Evolutionary conservation across 1,284 basidiomycete genomes (phyloP).

Genomic region (Ganoderma sinense): DNA sequence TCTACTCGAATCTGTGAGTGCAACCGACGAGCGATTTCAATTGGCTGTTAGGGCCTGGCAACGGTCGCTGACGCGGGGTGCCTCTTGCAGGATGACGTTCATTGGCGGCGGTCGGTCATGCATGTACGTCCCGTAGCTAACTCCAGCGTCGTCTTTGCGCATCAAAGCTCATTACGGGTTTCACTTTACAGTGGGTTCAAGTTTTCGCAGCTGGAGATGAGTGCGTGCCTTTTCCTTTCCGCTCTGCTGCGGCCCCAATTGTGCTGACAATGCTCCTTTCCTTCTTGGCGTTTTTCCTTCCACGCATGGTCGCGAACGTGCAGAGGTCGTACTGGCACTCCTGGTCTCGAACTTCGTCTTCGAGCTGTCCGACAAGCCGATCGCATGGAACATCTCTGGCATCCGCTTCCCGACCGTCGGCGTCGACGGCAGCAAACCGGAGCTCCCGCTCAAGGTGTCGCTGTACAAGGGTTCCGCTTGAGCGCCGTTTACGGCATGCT

Average conservation of each 20-base stretch:
- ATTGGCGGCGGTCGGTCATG: constrained; percentile 40
- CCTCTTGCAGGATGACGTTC: constrained; percentile 39
- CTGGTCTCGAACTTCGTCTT: constrained; percentile 25
- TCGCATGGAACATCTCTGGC: constrained; percentile 32
- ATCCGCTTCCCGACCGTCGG: constrained; percentile 33
- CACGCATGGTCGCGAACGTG: not conserved
- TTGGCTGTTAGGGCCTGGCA: not conserved
- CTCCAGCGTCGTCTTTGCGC: not conserved
- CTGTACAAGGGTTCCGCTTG: constrained; percentile 9
- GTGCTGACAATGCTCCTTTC: not conserved
- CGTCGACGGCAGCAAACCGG: constrained; percentile 25
- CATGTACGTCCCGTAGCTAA: constrained; percentile 35
- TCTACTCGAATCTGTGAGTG: constrained; percentile 39
- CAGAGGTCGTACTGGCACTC: constrained; percentile 28
- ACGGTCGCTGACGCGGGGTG: not conserved
- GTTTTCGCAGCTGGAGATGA: constrained; percentile 42
- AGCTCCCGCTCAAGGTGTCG: constrained; percentile 30
- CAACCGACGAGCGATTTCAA: not conserved
- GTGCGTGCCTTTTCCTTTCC: constrained; percentile 10
- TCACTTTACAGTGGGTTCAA: constrained; percentile 37
- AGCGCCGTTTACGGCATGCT: not conserved
- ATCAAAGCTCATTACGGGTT: not conserved
- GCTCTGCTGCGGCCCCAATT: not conserved
- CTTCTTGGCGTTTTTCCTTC: not conserved
- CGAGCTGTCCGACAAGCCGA: constrained; percentile 27